These are phyloP conservation scores for Magnusiomyces suaveolens DNA, from an alignment of 1,139 yeast genomes.

Conservation along the genomic window DNA sequence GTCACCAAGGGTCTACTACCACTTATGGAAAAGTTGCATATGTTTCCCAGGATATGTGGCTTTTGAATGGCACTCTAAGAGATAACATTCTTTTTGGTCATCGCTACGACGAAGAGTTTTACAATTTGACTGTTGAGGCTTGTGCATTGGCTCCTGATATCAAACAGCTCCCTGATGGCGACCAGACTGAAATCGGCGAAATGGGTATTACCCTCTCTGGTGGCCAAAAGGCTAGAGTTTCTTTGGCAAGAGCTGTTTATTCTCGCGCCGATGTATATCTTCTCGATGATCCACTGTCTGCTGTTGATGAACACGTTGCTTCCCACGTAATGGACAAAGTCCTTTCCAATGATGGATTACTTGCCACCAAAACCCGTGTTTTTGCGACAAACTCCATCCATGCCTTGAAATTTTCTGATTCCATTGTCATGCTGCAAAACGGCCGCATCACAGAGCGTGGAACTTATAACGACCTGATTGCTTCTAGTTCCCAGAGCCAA, in stretches of 20 bases:
- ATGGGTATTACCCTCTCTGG: slow-evolving; percentile 84
- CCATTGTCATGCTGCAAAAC: slow-evolving; percentile 49
- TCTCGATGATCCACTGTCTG: slow-evolving; percentile 70
- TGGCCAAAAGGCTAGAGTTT: slow-evolving; percentile 82
- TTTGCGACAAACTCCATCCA: slow-evolving; percentile 74
- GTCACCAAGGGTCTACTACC: slow-evolving; percentile 53
- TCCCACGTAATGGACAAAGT: slow-evolving; percentile 52
- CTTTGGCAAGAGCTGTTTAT: slow-evolving; percentile 82
- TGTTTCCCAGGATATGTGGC: slow-evolving; percentile 78
- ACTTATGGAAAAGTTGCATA: slow-evolving; percentile 67
- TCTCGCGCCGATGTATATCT: slow-evolving; percentile 73
- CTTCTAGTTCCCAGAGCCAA: slow-evolving; percentile 17
- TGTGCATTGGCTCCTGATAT: slow-evolving; percentile 69
- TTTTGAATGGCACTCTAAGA: slow-evolving; percentile 61
- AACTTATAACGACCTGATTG: slow-evolving; percentile 23
- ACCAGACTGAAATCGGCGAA: slow-evolving; percentile 78
- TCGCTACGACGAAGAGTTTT: slow-evolving; percentile 57
- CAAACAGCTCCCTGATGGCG: slow-evolving; percentile 68
- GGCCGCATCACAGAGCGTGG: slow-evolving; percentile 42
- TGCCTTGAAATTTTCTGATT: slow-evolving; percentile 59
- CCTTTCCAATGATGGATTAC: slow-evolving; percentile 53
- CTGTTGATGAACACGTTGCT: slow-evolving; percentile 82
- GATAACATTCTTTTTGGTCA: slow-evolving; percentile 78
- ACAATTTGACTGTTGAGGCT: slow-evolving; percentile 58
- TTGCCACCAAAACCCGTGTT: slow-evolving; percentile 61